Evolutionary conservation across 2,329 filamentous ascomycete genomes (phyloP).

Genomic region (Rhinocladiella similis): DNA sequence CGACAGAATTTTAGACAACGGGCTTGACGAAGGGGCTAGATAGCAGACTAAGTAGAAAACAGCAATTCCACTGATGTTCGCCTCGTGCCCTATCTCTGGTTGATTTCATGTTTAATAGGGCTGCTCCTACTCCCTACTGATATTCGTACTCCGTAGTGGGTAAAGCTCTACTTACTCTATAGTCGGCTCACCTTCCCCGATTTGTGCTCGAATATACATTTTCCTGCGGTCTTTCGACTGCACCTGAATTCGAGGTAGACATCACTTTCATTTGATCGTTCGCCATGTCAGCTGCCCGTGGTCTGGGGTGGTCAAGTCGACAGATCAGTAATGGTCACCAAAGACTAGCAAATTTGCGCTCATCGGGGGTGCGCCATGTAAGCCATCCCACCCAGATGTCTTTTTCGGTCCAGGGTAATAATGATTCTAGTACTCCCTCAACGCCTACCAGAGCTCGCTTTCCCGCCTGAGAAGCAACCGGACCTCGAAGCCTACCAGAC

Average conservation of each 20-base stretch:
- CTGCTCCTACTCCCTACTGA: not conserved
- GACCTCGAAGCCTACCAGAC: not conserved
- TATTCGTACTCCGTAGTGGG: too few relatives aligned
- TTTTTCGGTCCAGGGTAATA: slow-evolving; percentile 2
- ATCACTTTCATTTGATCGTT: not conserved
- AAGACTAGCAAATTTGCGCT: slow-evolving; percentile 5
- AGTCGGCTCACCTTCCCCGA: slow-evolving; percentile 11
- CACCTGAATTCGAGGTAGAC: not conserved
- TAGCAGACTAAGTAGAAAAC: not conserved
- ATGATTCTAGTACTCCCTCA: slow-evolving; percentile 11
- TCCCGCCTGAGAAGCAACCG: slow-evolving; percentile 2
- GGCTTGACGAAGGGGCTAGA: too few relatives aligned
- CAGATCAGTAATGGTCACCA: slow-evolving; percentile 17
- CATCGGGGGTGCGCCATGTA: slow-evolving; percentile 16
- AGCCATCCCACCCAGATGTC: not conserved
- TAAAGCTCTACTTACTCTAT: too few relatives aligned
- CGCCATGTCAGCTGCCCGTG: slow-evolving; percentile 20
- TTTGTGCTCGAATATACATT: not conserved
- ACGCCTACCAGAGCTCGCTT: slow-evolving; percentile 5
- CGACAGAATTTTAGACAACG: too few relatives aligned
- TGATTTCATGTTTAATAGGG: not conserved
- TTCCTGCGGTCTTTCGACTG: not conserved
- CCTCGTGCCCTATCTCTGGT: too few relatives aligned
- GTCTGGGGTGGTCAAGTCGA: slow-evolving; percentile 22
- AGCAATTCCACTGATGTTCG: not conserved